Evolutionary conservation across 495 filamentous ascomycete species (phyloP).

Genomic region (Hyaloscypha hepaticicola): DNA sequence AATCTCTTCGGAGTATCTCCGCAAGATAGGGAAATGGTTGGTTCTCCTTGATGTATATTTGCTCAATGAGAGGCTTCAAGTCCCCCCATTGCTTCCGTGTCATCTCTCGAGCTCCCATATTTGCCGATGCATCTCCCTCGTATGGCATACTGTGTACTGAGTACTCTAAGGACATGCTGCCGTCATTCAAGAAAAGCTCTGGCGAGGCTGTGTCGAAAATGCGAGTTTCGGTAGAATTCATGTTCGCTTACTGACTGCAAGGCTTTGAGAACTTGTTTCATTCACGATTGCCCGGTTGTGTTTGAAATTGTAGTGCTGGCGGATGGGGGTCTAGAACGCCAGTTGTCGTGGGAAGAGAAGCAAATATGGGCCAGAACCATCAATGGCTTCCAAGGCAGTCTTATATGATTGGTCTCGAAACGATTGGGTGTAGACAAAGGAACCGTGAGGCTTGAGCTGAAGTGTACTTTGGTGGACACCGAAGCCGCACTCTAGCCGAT

Average conservation of each 20-base stretch:
- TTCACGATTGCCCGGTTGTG: neutral
- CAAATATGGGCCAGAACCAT: neutral
- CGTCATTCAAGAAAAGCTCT: neutral
- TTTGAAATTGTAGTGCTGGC: neutral
- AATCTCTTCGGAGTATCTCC: neutral
- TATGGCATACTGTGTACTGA: neutral
- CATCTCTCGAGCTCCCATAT: neutral
- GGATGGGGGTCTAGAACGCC: neutral
- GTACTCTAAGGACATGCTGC: neutral
- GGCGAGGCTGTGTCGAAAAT: neutral
- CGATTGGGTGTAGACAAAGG: neutral
- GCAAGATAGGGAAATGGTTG: constrained; percentile 3
- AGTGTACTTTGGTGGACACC: too few relatives aligned
- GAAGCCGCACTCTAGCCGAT: too few relatives aligned
- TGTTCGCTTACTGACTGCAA: neutral
- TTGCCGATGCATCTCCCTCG: neutral
- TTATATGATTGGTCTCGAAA: neutral
- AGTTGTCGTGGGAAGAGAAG: neutral
- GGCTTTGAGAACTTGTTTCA: neutral
- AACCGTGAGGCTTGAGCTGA: neutral
- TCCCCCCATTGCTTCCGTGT: constrained; percentile 2
- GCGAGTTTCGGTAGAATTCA: neutral
- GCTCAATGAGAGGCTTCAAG: constrained; percentile 1
- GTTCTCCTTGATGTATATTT: constrained; percentile 11
- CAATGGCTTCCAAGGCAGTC: too few relatives aligned